Evolutionary conservation across 2,329 filamentous ascomycete genomes (phyloP).

Genomic region (Chaetomiaceae sp.): DNA sequence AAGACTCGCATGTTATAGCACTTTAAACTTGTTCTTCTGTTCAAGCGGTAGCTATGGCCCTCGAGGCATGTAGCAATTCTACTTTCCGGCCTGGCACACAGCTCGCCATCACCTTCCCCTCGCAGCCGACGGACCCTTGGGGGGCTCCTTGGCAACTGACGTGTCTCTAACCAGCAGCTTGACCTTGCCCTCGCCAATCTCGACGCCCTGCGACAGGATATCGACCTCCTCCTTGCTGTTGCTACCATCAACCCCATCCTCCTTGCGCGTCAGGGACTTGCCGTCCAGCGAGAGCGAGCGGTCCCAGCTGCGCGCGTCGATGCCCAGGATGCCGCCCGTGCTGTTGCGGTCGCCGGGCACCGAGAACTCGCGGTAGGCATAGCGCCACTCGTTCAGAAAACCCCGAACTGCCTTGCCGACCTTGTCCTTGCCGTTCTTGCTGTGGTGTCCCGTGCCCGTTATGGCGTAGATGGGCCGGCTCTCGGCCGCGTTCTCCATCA

Average conservation of each 20-base stretch:
- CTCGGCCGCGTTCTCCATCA: constrained; percentile 72
- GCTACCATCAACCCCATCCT: no score
- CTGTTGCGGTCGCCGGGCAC: constrained; percentile 85
- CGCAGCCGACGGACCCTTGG: constrained; percentile 49
- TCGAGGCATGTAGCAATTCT: no score
- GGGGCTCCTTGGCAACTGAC: constrained; percentile 37
- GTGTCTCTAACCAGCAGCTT: constrained; percentile 54
- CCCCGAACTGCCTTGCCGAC: constrained; percentile 87
- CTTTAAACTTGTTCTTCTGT: no score
- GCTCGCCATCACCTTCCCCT: constrained; percentile 36
- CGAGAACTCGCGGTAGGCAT: constrained; percentile 92
- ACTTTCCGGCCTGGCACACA: no score
- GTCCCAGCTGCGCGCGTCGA: constrained; percentile 63
- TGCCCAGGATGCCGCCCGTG: constrained; percentile 69
- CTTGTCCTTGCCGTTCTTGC: constrained; percentile 98
- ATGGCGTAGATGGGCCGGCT: constrained; percentile 84
- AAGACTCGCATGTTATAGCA: no score
- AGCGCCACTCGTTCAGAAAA: constrained; percentile 93
- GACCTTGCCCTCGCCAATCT: constrained; percentile 62
- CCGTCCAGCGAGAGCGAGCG: constrained; percentile 48
- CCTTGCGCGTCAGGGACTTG: constrained; percentile 34
- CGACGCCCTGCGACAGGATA: constrained; percentile 58
- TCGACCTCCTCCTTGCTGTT: constrained; percentile 44
- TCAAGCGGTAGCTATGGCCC: no score
- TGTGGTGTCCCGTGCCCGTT: constrained; percentile 93